phyloP scores from a whole-genome alignment of 805 yeast species.

The Priceomyces fermenticarens region DNA sequence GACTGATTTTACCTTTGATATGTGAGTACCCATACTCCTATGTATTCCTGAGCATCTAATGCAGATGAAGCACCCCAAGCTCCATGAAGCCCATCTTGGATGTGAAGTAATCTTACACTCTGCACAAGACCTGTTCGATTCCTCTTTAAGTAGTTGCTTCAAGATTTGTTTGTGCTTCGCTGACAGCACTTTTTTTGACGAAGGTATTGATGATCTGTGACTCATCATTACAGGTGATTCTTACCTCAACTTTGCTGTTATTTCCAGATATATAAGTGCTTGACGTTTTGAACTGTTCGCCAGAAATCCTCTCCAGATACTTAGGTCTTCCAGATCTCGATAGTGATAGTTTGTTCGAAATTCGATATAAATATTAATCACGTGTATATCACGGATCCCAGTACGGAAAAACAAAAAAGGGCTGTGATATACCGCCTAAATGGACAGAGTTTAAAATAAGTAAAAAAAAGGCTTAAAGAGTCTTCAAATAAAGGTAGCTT shows the following conservation, averaged over 20 bases:
- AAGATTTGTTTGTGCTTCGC: conserved; percentile 68
- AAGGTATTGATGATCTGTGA: conserved; percentile 25
- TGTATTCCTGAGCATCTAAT: conserved; percentile 96
- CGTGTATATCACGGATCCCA: too few species aligned
- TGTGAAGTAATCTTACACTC: conserved; percentile 88
- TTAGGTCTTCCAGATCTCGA: too few species aligned
- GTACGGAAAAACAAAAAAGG: too few species aligned
- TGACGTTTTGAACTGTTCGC: too few species aligned
- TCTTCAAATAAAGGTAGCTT: too few species aligned
- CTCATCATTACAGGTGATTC: conserved; percentile 7
- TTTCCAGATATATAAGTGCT: background rate
- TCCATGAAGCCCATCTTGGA: conserved; percentile 99
- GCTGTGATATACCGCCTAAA: too few species aligned
- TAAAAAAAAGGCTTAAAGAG: too few species aligned
- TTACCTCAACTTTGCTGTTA: background rate
- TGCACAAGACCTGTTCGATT: conserved; percentile 76
- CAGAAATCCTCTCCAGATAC: too few species aligned
- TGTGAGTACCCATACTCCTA: conserved; percentile 93
- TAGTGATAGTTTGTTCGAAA: too few species aligned
- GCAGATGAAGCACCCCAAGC: conserved; percentile 87
- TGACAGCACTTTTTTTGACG: conserved; percentile 42
- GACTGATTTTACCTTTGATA: conserved; percentile 86
- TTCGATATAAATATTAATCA: too few species aligned
- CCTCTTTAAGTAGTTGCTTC: conserved; percentile 71
- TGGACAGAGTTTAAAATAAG: too few species aligned